phyloP scores from a whole-genome alignment of 768 basidiomycete species.

The Boletus subparvulus region DNA sequence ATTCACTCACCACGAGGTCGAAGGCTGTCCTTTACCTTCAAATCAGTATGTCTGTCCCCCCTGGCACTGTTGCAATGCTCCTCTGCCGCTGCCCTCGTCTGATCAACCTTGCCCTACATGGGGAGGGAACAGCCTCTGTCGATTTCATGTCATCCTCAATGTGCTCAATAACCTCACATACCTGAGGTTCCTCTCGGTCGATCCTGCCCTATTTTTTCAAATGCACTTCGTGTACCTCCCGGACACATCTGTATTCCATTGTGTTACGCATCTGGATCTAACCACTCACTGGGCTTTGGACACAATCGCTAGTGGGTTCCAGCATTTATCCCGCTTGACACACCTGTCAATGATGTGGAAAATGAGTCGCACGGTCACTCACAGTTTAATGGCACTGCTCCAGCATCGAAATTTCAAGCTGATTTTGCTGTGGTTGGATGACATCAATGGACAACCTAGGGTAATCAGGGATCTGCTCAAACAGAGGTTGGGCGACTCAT shows the following conservation, averaged over 20 bases:
- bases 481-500: no score
- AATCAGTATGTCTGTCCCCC: no score
- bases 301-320: background rate
- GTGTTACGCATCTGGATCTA: background rate
- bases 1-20: background rate
- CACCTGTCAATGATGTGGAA: background rate
- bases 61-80: no score
- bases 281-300: background rate
- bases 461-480: background rate
- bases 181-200: background rate
- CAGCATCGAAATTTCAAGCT: background rate
- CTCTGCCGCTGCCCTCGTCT: no score
- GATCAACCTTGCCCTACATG: no score
- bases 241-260: background rate
- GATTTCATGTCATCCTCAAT: no score
- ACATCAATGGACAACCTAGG: no score
- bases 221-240: background rate
- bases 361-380: background rate
- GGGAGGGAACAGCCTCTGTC: no score
- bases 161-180: background rate
- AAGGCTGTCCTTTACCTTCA: background rate
- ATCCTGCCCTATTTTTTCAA: background rate
- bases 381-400: background rate
- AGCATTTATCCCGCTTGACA: background rate
- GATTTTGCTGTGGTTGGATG: background rate